phyloP scores from a whole-genome alignment of 495 filamentous ascomycete species.

The Ramalina peruviana region DNA sequence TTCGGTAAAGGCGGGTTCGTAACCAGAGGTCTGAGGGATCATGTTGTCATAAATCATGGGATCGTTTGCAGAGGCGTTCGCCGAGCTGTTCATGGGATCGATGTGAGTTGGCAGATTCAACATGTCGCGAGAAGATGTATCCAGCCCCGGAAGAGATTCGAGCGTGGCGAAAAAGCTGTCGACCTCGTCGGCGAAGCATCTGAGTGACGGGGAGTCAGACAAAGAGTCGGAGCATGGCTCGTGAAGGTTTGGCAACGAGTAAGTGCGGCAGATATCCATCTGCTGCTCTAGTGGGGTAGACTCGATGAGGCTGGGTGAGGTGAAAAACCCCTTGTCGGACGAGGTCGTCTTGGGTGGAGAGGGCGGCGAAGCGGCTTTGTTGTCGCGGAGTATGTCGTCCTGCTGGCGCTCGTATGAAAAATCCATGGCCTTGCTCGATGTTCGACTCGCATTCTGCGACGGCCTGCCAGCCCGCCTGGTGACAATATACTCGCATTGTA shows the following conservation, averaged over 20 bases:
- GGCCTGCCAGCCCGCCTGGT: conserved; percentile 1
- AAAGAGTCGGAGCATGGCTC: background rate
- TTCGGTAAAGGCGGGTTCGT: background rate
- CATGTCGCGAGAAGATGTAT: background rate
- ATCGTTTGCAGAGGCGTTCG: background rate
- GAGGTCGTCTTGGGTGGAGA: background rate
- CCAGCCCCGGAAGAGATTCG: conserved; percentile 6
- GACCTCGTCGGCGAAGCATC: conserved; percentile 3
- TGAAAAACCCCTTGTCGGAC: background rate
- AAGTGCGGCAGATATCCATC: too few species aligned
- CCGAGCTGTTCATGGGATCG: background rate
- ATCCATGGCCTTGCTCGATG: background rate
- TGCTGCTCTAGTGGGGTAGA: background rate
- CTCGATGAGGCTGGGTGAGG: background rate
- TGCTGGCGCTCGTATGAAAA: background rate
- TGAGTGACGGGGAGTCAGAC: background rate
- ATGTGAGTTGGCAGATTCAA: background rate
- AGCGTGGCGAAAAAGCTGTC: conserved; percentile 12
- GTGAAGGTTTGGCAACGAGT: background rate
- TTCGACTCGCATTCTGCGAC: background rate
- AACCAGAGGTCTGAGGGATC: background rate
- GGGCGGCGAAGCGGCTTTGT: background rate
- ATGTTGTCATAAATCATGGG: background rate
- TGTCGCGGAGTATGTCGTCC: background rate
- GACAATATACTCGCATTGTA: conserved; percentile 6